Percentiles rank a stretch among this genome's conserved stretches.
Conservation (phyloP, 2,329 filamentous ascomycete genomes). For the Bipolaris cookei region DNA sequence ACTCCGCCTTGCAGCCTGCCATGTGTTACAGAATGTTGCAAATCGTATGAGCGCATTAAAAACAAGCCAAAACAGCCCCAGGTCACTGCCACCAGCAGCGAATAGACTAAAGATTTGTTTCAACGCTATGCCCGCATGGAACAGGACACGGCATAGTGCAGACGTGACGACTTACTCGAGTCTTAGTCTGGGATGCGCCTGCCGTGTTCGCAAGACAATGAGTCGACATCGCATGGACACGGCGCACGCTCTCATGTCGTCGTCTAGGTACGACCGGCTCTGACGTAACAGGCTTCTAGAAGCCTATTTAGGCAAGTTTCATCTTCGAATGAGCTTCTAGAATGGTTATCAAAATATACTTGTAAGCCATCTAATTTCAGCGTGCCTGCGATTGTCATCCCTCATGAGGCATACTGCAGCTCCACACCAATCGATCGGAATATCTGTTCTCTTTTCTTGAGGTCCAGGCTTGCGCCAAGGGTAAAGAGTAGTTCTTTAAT, state of each 20-base stretch:
- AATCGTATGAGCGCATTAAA: slow-evolving; percentile 36
- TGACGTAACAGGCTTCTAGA: slow-evolving; percentile 27
- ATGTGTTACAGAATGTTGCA: slow-evolving; percentile 25
- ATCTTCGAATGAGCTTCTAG: slow-evolving; percentile 22
- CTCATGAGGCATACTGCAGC: slow-evolving; percentile 80
- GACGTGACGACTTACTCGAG: slow-evolving; percentile 24
- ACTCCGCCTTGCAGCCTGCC: slow-evolving; percentile 20
- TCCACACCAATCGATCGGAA: slow-evolving; percentile 79
- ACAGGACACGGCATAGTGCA: slow-evolving; percentile 27
- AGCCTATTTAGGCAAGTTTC: slow-evolving; percentile 23
- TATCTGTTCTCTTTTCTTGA: slow-evolving; percentile 75
- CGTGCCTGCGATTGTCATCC: slow-evolving; percentile 23
- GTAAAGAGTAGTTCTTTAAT: slow-evolving; percentile 93
- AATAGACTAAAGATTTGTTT: slow-evolving; percentile 31
- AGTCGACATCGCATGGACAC: slow-evolving; percentile 18
- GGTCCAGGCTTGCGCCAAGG: slow-evolving; percentile 83
- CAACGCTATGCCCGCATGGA: slow-evolving; percentile 34
- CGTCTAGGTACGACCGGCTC: slow-evolving; percentile 20
- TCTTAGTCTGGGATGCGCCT: slow-evolving; percentile 21
- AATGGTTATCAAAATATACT: slow-evolving; percentile 20
- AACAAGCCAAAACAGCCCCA: slow-evolving; percentile 29
- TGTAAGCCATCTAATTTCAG: slow-evolving; percentile 11
- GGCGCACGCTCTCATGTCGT: slow-evolving; percentile 8
- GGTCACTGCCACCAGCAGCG: slow-evolving; percentile 18
- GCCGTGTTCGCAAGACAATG: slow-evolving; percentile 27